phyloP scores from a whole-genome alignment of 148 eudicot species.

The Cornus suecica region DNA sequence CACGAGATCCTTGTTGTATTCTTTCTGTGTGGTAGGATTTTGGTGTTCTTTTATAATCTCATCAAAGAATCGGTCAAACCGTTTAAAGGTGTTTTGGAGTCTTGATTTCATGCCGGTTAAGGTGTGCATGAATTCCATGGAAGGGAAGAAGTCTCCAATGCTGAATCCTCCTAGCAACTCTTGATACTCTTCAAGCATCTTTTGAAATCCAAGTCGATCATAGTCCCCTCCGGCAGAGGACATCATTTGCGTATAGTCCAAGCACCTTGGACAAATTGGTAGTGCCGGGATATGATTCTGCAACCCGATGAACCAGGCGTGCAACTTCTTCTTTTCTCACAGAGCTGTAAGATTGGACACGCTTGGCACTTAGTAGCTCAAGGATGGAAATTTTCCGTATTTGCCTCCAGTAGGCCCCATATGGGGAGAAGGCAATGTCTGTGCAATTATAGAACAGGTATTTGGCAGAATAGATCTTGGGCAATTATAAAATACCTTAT shows the following conservation, averaged over 20 bases:
- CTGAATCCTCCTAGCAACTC: conserved; percentile 50
- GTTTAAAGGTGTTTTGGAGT: conserved; percentile 33
- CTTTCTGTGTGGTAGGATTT: conserved; percentile 2
- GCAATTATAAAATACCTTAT: conserved; percentile 12
- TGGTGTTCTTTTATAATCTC: conserved; percentile 41
- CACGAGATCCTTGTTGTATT: conserved; percentile 42
- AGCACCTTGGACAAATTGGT: conserved; percentile 32
- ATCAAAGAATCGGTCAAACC: conserved; percentile 44
- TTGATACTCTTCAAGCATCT: conserved; percentile 45
- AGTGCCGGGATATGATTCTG: conserved; percentile 16
- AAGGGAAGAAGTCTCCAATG: conserved; percentile 54
- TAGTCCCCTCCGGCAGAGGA: conserved; percentile 47
- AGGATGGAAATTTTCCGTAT: conserved; percentile 42
- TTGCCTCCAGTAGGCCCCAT: conserved; percentile 57
- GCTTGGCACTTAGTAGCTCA: conserved; percentile 43
- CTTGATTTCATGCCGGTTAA: conserved; percentile 39
- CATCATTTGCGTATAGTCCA: conserved; percentile 38
- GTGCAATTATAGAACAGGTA: too few species aligned
- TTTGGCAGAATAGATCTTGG: conserved; percentile 40
- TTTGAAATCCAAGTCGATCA: conserved; percentile 37
- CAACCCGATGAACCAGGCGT: conserved; percentile 30
- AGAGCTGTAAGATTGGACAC: conserved; percentile 39
- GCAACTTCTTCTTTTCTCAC: conserved; percentile 52
- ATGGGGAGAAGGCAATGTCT: conserved; percentile 45
- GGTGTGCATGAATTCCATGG: conserved; percentile 41